Conservation (phyloP, 495 filamentous ascomycete species). For the Trichoderma parareesei region DNA sequence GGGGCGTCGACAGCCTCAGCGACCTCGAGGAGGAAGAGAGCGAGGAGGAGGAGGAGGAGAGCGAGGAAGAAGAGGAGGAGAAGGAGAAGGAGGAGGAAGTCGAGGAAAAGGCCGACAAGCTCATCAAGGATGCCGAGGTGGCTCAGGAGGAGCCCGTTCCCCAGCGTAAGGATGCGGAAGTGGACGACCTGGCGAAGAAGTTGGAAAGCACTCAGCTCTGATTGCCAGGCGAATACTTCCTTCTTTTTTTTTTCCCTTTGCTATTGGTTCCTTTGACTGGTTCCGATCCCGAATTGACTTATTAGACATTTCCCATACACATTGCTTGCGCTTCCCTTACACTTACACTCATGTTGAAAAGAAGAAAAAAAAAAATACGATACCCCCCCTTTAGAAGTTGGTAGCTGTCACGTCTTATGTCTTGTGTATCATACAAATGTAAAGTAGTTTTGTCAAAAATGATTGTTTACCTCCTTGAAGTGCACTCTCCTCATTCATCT, state of each 20-base stretch:
- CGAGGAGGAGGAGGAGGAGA: conserved; percentile 62
- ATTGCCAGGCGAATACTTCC: neutral
- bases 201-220: conserved; percentile 57
- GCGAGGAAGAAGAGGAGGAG: conserved; percentile 60
- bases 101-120: conserved; percentile 54
- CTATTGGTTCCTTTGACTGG: neutral
- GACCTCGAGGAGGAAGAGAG: conserved; percentile 68
- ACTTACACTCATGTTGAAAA: neutral
- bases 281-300: neutral
- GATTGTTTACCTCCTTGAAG: neutral
- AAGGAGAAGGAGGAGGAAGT: conserved; percentile 47
- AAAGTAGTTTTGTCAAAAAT: neutral
- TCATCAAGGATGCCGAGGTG: conserved; percentile 60
- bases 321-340: neutral
- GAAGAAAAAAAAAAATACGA: neutral
- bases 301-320: conserved; percentile 5
- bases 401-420: neutral
- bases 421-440: neutral
- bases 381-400: conserved; percentile 2
- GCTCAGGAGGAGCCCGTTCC: conserved; percentile 67
- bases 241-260: neutral
- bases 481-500: neutral
- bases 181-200: conserved; percentile 70
- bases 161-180: conserved; percentile 64
- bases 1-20: conserved; percentile 79